Base-by-base conservation (phyloP, 2,329 filamentous ascomycete species). In the Paecilomyces sp. region DNA sequence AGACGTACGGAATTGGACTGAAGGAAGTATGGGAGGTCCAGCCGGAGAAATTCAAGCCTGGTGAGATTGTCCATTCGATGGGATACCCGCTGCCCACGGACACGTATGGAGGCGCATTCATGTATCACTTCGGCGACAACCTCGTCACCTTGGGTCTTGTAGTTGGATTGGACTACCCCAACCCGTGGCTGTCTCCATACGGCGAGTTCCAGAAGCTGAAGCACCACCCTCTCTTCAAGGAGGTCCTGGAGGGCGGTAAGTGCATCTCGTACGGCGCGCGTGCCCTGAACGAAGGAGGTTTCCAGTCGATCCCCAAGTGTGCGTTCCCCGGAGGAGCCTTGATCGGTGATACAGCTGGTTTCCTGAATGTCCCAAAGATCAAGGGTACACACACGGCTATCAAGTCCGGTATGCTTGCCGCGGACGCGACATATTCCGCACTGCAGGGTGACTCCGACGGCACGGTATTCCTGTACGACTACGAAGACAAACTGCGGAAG, bases 111-210 rank as follows among this genome's bases (percentile, higher is more conserved):
- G 94, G 94, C 65, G 92, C 90, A n/a, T 99, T 92, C 88, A 92
- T 99, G 90, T 99, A 99, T 72, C 94, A 99, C 76, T 99, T 97
- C 75, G 94, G 92, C 41, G 93, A 99, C 68, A 99, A 97, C 76
- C 84, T 97, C 68, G 93, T 99, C 61, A 92, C 88, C 66, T 82
- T 99, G 59, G 94, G 94, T 25, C 81, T 97, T 18, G 94, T 99
- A 11, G 90, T 95, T 41, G 92, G 92, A 25, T 83, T 99, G 58
- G 94, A 99, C 80, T 99, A 99, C 74, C 83, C 90, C 51, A 99
- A 99, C 76, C 94, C 94, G 0, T 99, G 93, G 91, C 78, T 97
- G 58, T 94, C 92, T 3, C 94, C 94, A 0, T 99, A 97, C 73
- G 85, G 87, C 60, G 94, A 99, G 74, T 99, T 99, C 75, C 94